Conservation (phyloP, 2,329 filamentous ascomycete genomes). For the Colletotrichum truncatum region DNA sequence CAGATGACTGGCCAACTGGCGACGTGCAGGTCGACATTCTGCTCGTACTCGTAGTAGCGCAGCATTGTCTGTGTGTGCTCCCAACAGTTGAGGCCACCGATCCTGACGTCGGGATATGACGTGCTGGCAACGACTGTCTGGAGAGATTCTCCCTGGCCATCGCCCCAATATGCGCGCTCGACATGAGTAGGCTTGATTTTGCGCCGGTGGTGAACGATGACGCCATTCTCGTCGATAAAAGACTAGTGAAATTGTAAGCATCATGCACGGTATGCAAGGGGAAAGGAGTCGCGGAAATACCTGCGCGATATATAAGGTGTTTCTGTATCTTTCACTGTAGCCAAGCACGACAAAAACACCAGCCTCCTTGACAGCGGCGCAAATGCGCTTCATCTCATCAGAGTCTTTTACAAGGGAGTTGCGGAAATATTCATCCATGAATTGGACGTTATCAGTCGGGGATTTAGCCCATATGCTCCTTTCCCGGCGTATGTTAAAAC, state of each 20-base stretch:
- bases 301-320: conserved; percentile 57
- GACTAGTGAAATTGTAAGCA: conserved; percentile 43
- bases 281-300: background rate
- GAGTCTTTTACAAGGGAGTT: conserved; percentile 51
- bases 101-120: conserved; percentile 50
- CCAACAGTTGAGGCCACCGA: conserved; percentile 66
- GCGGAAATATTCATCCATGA: conserved; percentile 54
- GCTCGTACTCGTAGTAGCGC: conserved; percentile 37
- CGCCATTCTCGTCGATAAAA: conserved; percentile 58
- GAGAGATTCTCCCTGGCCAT: conserved; percentile 65
- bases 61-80: conserved; percentile 48
- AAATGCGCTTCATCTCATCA: conserved; percentile 52
- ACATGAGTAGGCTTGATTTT: conserved; percentile 62
- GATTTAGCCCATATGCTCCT: conserved; percentile 41
- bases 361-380: conserved; percentile 54
- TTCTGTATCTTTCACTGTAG: conserved; percentile 57
- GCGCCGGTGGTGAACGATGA: conserved; percentile 55
- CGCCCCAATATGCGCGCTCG: conserved; percentile 60
- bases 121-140: conserved; percentile 57
- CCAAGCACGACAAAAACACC: conserved; percentile 56
- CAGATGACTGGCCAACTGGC: conserved; percentile 43
- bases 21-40: conserved; percentile 40
- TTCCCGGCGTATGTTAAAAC: conserved; percentile 1
- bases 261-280: fast-evolving
- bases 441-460: conserved; percentile 42